These are phyloP conservation scores for Lentinula edodes DNA, from an alignment of 768 basidiomycete species.

Conservation along the genomic window DNA sequence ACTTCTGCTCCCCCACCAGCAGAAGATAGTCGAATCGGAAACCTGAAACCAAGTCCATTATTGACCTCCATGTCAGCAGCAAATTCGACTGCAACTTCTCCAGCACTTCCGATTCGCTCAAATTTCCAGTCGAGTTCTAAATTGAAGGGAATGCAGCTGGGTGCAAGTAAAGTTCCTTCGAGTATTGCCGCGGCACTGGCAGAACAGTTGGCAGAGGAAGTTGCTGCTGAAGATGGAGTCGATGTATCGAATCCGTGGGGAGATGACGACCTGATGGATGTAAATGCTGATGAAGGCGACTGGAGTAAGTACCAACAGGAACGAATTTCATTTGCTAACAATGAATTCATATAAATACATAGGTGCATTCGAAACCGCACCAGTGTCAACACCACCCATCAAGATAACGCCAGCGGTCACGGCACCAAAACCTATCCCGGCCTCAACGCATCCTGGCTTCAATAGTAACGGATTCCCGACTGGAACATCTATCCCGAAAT, in stretches of 20 bases:
- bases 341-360: background rate
- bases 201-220: slow-evolving; percentile 56
- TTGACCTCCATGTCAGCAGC: slow-evolving; percentile 12
- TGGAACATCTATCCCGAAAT: background rate
- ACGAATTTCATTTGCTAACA: background rate
- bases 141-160: slow-evolving; percentile 65
- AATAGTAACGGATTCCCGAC: slow-evolving; percentile 16
- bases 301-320: slow-evolving; percentile 63
- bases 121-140: slow-evolving; percentile 24
- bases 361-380: slow-evolving; percentile 79
- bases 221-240: slow-evolving; percentile 33
- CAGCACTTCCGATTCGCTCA: slow-evolving; percentile 10
- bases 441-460: slow-evolving; percentile 10
- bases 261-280: slow-evolving; percentile 80
- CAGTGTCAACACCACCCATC: slow-evolving; percentile 18
- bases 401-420: slow-evolving; percentile 24
- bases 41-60: slow-evolving; percentile 9
- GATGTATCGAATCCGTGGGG: slow-evolving; percentile 61
- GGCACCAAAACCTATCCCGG: slow-evolving; percentile 16
- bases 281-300: slow-evolving; percentile 89
- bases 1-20: slow-evolving; percentile 36
- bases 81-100: slow-evolving; percentile 18
- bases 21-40: slow-evolving; percentile 4
- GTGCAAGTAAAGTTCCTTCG: slow-evolving; percentile 42
- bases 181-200: slow-evolving; percentile 32